Percentiles rank a stretch among this genome's conserved stretches.
phyloP scores from a whole-genome alignment of 768 basidiomycete genomes.

The Kwoniella sp. region DNA sequence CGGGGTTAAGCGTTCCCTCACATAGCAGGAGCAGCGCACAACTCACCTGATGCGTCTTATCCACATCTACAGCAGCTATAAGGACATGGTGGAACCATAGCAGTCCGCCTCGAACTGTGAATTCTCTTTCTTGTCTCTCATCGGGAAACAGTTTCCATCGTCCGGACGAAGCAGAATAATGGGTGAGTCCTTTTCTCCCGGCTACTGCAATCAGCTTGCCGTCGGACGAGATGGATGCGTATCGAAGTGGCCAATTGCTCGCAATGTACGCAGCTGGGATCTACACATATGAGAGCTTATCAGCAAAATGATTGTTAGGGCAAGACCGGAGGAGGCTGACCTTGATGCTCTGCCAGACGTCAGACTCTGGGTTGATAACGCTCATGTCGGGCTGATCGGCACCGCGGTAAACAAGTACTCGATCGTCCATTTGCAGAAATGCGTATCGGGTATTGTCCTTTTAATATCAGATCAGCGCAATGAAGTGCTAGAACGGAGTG shows the following conservation, averaged over 20 bases:
- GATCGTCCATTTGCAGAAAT: constrained; percentile 92
- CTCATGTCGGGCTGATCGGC: constrained; percentile 98
- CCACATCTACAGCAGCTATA: constrained; percentile 82
- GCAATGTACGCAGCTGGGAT: constrained; percentile 86
- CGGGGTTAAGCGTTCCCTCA: constrained; percentile 6
- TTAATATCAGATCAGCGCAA: constrained; percentile 1
- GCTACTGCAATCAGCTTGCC: constrained; percentile 90
- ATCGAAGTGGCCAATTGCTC: constrained; percentile 90
- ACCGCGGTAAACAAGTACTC: constrained; percentile 87
- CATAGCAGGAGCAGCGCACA: not conserved
- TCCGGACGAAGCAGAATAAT: constrained; percentile 91
- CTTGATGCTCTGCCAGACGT: constrained; percentile 98
- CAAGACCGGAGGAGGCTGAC: constrained; percentile 53
- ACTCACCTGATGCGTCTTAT: constrained; percentile 71
- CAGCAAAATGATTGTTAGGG: not conserved
- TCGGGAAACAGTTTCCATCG: constrained; percentile 89
- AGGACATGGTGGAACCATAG: constrained; percentile 97
- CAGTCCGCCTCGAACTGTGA: constrained; percentile 84
- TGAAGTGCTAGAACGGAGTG: not conserved
- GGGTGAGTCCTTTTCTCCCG: constrained; percentile 83
- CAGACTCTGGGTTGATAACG: constrained; percentile 94
- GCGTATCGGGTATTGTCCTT: constrained; percentile 96
- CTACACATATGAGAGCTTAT: constrained; percentile 59
- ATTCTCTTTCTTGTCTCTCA: constrained; percentile 79
- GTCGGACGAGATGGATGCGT: constrained; percentile 85